Base-by-base conservation (phyloP, 768 basidiomycete species). In the Psilocybe tampanensis region DNA sequence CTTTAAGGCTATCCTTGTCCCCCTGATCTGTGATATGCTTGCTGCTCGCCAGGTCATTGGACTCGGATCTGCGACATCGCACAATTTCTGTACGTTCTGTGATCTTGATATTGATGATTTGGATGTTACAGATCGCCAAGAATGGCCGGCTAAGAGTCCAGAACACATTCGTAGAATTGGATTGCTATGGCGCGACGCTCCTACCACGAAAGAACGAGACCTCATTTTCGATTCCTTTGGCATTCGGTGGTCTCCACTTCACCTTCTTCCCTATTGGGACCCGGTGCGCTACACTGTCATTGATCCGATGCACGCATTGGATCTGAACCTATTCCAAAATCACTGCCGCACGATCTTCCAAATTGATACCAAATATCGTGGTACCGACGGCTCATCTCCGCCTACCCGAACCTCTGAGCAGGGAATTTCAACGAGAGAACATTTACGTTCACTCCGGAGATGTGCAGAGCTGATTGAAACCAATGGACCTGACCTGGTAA, bases 1-100 rank as follows among this genome's bases (percentile, higher is more conserved):
- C 8, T 61, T 70, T 19, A 58, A 60, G 15, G 65, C 65, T 2
- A 71, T 69, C 17, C 55, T 77, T 5, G 53, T 74, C 15, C 70
- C 73, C 3, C 59, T 75, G 0, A 67, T 78, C 0, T 72, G 70
- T 44, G 74, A 79, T 53, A 60, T 74, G 53, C 66, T 68, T 13
- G 72, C 65, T 26, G 61, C 68, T 15, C 57, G 68, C 2, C 68
- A 71, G 52, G 56, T 70, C 8, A 57, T 60, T 9, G 72, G 73
- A 26, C 61, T 61, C n/a, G 51, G 62, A 18, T 26, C 50, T 34
- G 36, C 60, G 13, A 49, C 56, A 1, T 50, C 53, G 9, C 63
- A 59, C 17, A 56, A 62, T 47, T 66, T 68, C 49, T 72, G 64
- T 53, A 65, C 62, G 5, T 39, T 56, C 13, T 72, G 68, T 47